Base-by-base conservation (phyloP, 169 alveolate genomes). In the Besnoitia besnoiti region DNA sequence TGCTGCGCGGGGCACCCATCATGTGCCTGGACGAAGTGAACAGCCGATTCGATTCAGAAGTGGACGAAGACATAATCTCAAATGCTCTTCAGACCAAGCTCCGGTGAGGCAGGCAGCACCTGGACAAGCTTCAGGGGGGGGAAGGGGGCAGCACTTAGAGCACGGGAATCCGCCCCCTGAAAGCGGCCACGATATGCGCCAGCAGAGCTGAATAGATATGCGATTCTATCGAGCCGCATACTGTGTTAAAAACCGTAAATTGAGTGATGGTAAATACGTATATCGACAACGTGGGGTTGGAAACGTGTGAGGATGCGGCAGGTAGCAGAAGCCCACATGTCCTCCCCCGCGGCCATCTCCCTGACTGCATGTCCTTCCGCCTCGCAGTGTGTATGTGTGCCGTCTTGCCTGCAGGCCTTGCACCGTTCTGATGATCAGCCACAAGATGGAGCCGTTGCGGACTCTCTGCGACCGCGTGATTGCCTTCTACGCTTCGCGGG, bases 21-120 rank as follows among this genome's bases (percentile, higher is more conserved):
- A 93, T 97, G 82, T 93, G 96, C 19, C 75, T 96, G 49, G 98
- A 97, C 73, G 98, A 96, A 93, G 98, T 97, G 30, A 59, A 42
- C 85, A 39, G 91, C 76, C 76, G 76, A 8, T 19, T 55, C 49
- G 90, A 85, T 27, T 8, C 76, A n/a, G 37, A 49, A 7, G 90
- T 51, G 50, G 76, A 55, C 7, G 90, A 85, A n/a, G 79, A 55
- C 16, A 61, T 85, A 0, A 37, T 51, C 79, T 40, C 42, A 16
- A 59, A 33, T 16, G 90, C 61, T 33, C 27, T 55, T 50, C n/a
- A 21, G 55, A n/a, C 49, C 39, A 46, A 42, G 0, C 40, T 85
- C 46, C 44, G 89, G 89, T 82, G 67, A 49, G 55, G 10, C 76
- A 12, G 76, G n/a, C n/a, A n/a, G n/a, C n/a, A n/a, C n/a, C n/a